These are phyloP conservation scores for Pistacia atlantica DNA, from an alignment of 345 rosid species.

Conservation along the genomic window DNA sequence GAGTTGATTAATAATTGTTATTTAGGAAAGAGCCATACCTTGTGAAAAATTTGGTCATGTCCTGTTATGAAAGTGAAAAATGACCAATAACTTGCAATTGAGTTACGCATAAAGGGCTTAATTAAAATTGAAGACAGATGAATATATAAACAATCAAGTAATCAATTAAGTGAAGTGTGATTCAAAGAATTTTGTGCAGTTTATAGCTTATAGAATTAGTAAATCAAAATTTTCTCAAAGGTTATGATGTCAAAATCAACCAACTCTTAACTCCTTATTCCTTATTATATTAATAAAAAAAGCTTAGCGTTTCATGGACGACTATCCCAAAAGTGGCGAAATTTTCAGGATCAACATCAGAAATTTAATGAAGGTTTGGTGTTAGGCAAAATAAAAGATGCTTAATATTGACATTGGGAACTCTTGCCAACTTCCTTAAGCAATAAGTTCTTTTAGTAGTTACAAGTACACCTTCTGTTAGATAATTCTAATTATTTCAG, in stretches of 20 bases:
- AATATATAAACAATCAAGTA: too few species aligned
- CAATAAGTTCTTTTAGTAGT: background rate
- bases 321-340: background rate
- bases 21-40: too few species aligned
- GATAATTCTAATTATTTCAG: too few species aligned
- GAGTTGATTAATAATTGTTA: too few species aligned
- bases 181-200: background rate
- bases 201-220: background rate
- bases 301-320: background rate
- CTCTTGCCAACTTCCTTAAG: background rate
- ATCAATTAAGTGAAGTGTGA: background rate
- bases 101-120: background rate
- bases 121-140: background rate
- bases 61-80: conserved; percentile 9
- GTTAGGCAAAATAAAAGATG: background rate
- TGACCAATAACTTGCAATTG: background rate
- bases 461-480: background rate
- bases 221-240: background rate
- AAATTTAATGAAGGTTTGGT: background rate
- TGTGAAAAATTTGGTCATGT: background rate
- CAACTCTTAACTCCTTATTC: background rate
- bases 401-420: background rate
- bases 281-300: background rate
- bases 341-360: background rate
- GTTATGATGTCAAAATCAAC: conserved; percentile 26